These are phyloP conservation scores for Hyphopichia burtonii DNA, from an alignment of 1,139 yeast species.

Conservation along the genomic window DNA sequence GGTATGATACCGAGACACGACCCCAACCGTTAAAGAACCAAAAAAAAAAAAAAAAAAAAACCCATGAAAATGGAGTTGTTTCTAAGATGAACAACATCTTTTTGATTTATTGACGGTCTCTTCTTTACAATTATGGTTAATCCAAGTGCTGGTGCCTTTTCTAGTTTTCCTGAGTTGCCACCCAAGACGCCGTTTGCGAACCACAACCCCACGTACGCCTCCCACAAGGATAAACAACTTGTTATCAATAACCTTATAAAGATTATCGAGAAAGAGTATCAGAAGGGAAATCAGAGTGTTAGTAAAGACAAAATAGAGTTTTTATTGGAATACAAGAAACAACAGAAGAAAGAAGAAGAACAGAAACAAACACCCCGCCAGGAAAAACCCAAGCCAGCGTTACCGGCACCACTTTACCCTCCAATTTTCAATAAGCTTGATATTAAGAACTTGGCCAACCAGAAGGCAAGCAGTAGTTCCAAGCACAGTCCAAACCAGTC, in stretches of 20 bases:
- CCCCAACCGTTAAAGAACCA: too few relatives aligned
- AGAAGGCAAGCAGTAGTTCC: too few relatives aligned
- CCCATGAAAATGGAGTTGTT: too few relatives aligned
- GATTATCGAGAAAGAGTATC: constrained; percentile 4
- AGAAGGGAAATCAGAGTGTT: constrained; percentile 4
- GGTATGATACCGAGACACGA: too few relatives aligned
- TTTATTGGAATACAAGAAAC: constrained; percentile 3
- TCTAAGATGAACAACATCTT: too few relatives aligned
- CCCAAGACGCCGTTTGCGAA: neutral
- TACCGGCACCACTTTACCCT: constrained; percentile 19
- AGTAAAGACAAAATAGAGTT: constrained; percentile 4
- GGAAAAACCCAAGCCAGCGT: constrained; percentile 1
- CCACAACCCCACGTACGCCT: neutral
- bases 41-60: too few relatives aligned
- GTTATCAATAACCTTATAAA: constrained; percentile 4
- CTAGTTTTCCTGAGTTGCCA: neutral
- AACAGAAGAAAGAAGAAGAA: constrained; percentile 2
- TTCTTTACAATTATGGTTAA: too few relatives aligned
- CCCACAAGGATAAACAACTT: neutral
- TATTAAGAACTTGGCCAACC: too few relatives aligned
- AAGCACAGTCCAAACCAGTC: too few relatives aligned
- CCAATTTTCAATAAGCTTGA: constrained; percentile 27
- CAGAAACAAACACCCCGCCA: neutral
- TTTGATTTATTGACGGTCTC: too few relatives aligned
- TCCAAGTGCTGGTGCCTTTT: neutral